Conservation (phyloP, 169 alveolate genomes). For the Cystoisospora suis region DNA sequence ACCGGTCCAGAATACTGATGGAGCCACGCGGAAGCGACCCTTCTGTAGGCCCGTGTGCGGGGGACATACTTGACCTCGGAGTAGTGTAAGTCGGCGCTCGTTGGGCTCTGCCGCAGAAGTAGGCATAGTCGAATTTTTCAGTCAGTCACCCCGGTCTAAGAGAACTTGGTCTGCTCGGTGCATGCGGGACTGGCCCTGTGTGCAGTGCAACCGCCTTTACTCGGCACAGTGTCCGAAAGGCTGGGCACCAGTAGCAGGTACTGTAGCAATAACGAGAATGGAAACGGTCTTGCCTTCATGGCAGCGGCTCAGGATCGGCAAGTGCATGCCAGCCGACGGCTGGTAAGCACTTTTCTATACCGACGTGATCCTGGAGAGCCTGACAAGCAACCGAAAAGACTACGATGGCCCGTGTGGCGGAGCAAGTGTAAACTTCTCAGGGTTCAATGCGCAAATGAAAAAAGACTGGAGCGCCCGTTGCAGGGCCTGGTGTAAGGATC, state of each 20-base stretch:
- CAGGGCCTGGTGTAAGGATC: slow-evolving; percentile 16
- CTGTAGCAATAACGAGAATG: background rate
- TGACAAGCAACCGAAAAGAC: background rate
- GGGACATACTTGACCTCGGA: slow-evolving; percentile 17
- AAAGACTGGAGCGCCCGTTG: slow-evolving; percentile 13
- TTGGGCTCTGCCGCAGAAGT: background rate
- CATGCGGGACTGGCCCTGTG: slow-evolving; percentile 36
- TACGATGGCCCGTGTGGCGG: background rate
- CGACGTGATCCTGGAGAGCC: background rate
- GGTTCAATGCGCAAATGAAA: background rate
- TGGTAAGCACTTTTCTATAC: background rate
- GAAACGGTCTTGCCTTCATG: background rate
- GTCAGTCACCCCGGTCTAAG: background rate
- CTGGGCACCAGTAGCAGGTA: slow-evolving; percentile 18
- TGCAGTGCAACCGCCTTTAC: background rate
- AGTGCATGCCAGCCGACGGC: background rate
- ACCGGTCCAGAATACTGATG: background rate
- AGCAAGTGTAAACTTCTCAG: background rate
- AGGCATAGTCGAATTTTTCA: background rate
- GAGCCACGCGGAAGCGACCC: background rate
- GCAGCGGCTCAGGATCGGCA: slow-evolving; percentile 4
- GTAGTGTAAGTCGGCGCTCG: background rate
- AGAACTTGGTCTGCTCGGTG: slow-evolving; percentile 19
- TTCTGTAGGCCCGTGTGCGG: slow-evolving; percentile 1
- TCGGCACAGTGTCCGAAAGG: slow-evolving; percentile 7